Conservation (phyloP, 2,329 filamentous ascomycete species). For the Sarocladium strictum region DNA sequence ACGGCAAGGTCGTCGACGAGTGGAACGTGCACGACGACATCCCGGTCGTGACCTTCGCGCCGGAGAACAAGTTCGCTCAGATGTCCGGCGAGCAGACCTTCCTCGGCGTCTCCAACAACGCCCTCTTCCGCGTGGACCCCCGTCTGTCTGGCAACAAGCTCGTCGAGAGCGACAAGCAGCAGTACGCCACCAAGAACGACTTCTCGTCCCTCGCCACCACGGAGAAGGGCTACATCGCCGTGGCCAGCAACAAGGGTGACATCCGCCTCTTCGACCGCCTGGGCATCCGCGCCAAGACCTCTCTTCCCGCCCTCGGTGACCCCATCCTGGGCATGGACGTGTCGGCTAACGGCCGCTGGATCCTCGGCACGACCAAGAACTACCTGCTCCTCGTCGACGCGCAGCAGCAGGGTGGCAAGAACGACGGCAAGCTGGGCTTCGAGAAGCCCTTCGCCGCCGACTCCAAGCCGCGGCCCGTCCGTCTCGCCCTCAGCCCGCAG, state of each 20-base stretch:
- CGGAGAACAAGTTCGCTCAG: conserved; percentile 96
- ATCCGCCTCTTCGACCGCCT: conserved; percentile 94
- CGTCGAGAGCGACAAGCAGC: conserved; percentile 87
- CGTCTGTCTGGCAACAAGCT: conserved; percentile 86
- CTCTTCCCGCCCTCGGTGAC: conserved; percentile 91
- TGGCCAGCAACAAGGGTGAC: conserved; percentile 96
- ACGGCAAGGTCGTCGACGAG: conserved; percentile 95
- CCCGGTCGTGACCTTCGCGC: conserved; percentile 82
- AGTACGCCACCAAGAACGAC: conserved; percentile 94
- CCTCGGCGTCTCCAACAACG: conserved; percentile 86
- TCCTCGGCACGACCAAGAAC: conserved; percentile 87
- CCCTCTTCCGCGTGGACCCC: conserved; percentile 89
- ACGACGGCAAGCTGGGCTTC: conserved; percentile 96
- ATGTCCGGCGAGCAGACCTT: conserved; percentile 96
- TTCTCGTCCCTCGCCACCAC: conserved; percentile 94
- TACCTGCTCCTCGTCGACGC: conserved; percentile 93
- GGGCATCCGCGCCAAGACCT: conserved; percentile 95
- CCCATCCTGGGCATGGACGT: conserved; percentile 93
- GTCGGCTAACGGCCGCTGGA: conserved; percentile 91
- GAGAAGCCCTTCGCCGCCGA: conserved; percentile 91
- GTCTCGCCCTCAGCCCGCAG: conserved; percentile 79
- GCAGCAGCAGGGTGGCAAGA: conserved; percentile 86
- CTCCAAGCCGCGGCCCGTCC: conserved; percentile 85
- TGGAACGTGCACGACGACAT: conserved; percentile 99
- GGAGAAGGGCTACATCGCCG: conserved; percentile 92